phyloP scores from a whole-genome alignment of 2,329 filamentous ascomycete genomes.

The Colletotrichum shisoi region DNA sequence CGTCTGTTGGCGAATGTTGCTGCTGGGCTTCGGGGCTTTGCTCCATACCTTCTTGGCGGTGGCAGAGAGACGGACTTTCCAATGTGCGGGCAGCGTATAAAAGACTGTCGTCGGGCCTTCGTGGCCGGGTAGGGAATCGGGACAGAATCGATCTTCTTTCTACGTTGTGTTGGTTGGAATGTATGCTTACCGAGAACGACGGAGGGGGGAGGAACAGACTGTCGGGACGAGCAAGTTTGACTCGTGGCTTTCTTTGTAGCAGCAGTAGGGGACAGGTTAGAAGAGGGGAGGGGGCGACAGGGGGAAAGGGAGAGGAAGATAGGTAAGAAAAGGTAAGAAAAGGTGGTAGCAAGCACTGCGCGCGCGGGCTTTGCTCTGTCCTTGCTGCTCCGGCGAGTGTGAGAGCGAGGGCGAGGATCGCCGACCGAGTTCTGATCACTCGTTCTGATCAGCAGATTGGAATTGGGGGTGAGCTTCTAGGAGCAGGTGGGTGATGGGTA shows the following conservation, averaged over 20 bases:
- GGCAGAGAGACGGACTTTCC: constrained; percentile 22
- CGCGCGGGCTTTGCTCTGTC: background rate
- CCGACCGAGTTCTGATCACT: background rate
- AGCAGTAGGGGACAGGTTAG: too few relatives aligned
- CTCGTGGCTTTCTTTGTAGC: background rate
- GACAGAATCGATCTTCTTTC: background rate
- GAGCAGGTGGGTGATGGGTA: background rate
- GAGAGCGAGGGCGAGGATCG: background rate
- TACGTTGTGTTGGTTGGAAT: background rate
- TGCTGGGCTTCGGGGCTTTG: constrained; percentile 37
- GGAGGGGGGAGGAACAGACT: background rate
- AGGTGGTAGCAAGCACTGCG: background rate
- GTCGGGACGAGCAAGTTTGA: constrained; percentile 1
- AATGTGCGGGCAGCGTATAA: constrained; percentile 8
- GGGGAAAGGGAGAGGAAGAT: background rate
- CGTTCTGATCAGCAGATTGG: background rate
- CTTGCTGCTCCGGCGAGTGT: background rate
- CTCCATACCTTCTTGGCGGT: constrained; percentile 29
- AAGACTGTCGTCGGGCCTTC: background rate
- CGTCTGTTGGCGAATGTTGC: constrained; percentile 31
- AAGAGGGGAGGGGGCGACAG: too few relatives aligned
- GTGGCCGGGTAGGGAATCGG: background rate
- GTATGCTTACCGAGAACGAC: constrained; percentile 12
- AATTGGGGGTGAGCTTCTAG: constrained; percentile 13
- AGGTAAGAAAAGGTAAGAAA: background rate